phyloP scores from a whole-genome alignment of 2,329 filamentous ascomycete genomes.

The Arthrobotrys iridis region DNA sequence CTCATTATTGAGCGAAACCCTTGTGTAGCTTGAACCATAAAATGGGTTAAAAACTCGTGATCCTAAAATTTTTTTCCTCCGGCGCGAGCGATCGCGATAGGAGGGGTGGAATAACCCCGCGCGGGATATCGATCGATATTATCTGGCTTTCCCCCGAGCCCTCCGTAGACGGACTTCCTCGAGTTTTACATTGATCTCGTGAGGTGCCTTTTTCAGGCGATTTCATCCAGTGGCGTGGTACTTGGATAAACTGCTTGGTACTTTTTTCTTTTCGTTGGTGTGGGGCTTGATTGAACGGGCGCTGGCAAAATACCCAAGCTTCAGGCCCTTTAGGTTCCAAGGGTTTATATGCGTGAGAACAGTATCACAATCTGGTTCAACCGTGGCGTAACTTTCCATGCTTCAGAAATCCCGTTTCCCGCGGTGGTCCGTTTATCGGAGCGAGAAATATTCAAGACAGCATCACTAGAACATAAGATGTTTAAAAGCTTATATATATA shows the following conservation, averaged over 20 bases:
- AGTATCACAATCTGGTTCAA: constrained; percentile 49
- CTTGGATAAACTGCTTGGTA: constrained; percentile 52
- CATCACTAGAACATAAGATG: background rate
- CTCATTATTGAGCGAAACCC: constrained; percentile 17
- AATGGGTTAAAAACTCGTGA: constrained; percentile 31
- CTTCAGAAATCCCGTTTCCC: constrained; percentile 28
- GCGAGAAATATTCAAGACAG: constrained; percentile 11
- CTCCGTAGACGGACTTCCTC: constrained; percentile 7
- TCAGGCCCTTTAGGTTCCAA: constrained; percentile 7
- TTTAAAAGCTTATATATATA: background rate
- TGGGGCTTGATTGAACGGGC: constrained; percentile 43
- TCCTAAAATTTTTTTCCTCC: constrained; percentile 21
- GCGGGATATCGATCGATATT: constrained; percentile 7
- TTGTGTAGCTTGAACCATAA: constrained; percentile 3
- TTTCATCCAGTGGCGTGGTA: constrained; percentile 52
- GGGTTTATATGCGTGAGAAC: constrained; percentile 33
- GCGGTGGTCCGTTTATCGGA: constrained; percentile 12
- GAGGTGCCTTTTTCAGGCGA: constrained; percentile 47
- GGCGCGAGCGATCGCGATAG: too few species aligned
- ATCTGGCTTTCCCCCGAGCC: background rate
- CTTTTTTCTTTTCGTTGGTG: constrained; percentile 14
- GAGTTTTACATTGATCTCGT: constrained; percentile 48
- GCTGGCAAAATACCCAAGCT: constrained; percentile 42
- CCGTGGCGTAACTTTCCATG: constrained; percentile 28
- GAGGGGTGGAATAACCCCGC: background rate